A percentile compares a stretch with the other conserved stretches of the same genome.
These are phyloP conservation scores for Tuber melanosporum DNA, from an alignment of 495 filamentous ascomycete genomes.

Conservation along the genomic window DNA sequence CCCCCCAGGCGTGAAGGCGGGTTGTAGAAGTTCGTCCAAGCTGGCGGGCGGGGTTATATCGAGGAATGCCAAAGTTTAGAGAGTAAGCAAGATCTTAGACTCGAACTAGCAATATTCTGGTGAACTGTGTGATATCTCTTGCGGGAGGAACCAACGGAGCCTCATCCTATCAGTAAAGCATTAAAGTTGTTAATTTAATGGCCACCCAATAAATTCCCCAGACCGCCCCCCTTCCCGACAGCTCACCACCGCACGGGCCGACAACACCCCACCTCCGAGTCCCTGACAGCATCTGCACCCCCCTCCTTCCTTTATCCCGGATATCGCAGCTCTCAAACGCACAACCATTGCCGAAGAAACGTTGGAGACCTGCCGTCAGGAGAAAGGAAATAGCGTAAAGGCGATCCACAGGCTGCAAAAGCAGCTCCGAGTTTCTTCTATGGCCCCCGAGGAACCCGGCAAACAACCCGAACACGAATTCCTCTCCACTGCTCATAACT, in stretches of 20 bases:
- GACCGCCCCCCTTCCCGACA: background rate
- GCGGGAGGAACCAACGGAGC: background rate
- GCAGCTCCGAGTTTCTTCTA: background rate
- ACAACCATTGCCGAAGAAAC: background rate
- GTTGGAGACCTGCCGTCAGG: background rate
- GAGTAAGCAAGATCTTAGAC: too few relatives aligned
- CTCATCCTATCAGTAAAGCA: background rate
- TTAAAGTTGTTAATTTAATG: background rate
- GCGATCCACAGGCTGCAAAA: background rate
- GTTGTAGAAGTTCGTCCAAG: too few relatives aligned
- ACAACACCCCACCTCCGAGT: too few relatives aligned
- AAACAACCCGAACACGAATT: background rate
- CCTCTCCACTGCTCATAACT: background rate
- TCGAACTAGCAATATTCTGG: background rate
- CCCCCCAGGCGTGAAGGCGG: too few relatives aligned
- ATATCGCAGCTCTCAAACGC: background rate
- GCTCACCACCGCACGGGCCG: background rate
- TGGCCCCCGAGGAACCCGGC: background rate
- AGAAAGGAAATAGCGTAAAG: background rate
- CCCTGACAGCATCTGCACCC: too few relatives aligned
- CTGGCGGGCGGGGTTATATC: too few relatives aligned
- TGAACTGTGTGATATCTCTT: background rate
- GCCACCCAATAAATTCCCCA: background rate
- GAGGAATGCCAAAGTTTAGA: too few relatives aligned
- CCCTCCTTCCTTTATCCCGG: background rate